Evolutionary conservation across 2,329 filamentous ascomycete genomes (phyloP), one percentile per base, ranked within the genome.

Genomic region (Microdochium nivale): DNA sequence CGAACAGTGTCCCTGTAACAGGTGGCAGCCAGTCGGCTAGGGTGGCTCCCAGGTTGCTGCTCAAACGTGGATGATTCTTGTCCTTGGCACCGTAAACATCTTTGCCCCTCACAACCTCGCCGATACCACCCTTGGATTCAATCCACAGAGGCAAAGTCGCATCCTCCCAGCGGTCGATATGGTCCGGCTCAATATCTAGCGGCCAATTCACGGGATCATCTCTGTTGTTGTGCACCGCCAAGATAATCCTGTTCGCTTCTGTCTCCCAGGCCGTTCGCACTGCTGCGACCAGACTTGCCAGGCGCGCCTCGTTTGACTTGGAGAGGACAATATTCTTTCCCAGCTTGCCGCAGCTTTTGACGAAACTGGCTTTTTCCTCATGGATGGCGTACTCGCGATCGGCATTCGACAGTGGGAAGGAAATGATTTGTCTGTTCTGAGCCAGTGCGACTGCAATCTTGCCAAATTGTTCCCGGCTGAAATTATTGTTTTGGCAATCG

Each of bases 401-500:
- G 3, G 53, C 49, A 3, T 60, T 51, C 0, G 60, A 58, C 8
- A 60, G 47, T 2, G 63, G 64, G 47, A 66, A 66, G 2, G 64
- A 66, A 46, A 66, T 58, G 47, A 66, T 58, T 13, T 60, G 59
- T 8, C 55, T 55, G 40, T 65, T 66, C 33, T 57, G 53, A 19
- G 50, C 58, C n/a, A 66, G 54, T 10, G 63, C 62, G 27, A 62
- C 53, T 25, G 62, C 59, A 24, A 66, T 55, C 40, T 64, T 57
- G 11, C 57, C 55, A 25, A 64, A 61, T 30, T 66, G 63, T 49
- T 60, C 56, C 43, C 63, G 65, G 55, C 77, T 79, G 57, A 81
- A 76, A 50, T 73, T 73, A 54, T 81, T 81, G 55, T 74, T 72
- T 40, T 76, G 73, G 56, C 76, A 78, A 59, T 82, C 79, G 16